Evolutionary conservation across 805 yeast genomes (phyloP).

Genomic region (Hanseniaspora pseudoguilliermondii): DNA sequence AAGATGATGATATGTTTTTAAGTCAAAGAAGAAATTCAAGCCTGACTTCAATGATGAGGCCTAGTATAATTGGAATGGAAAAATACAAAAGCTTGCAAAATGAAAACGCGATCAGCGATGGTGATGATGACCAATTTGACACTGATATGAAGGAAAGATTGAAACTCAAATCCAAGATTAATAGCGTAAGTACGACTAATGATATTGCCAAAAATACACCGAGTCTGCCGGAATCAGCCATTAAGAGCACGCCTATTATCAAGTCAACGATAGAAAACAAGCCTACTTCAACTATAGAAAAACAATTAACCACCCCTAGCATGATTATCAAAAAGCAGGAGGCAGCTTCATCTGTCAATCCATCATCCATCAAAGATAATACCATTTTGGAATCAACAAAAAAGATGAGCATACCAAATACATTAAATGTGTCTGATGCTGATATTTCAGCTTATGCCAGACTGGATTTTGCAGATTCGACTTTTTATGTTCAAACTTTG

Average conservation of each 20-base stretch:
- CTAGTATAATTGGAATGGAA: background rate
- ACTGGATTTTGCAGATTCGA: conserved; percentile 80
- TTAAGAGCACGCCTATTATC: background rate
- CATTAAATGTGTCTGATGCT: conserved; percentile 15
- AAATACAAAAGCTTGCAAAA: conserved; percentile 7
- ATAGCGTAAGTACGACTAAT: background rate
- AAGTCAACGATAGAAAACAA: background rate
- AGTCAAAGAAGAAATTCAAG: conserved; percentile 17
- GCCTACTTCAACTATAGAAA: background rate
- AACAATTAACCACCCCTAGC: conserved; percentile 7
- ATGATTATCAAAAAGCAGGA: conserved; percentile 5
- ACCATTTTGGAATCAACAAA: conserved; percentile 8
- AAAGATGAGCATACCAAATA: background rate
- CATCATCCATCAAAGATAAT: conserved; percentile 6
- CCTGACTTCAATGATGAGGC: conserved; percentile 12
- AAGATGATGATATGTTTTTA: conserved; percentile 23
- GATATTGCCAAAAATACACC: background rate
- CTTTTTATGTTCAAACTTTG: conserved; percentile 90
- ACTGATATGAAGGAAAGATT: background rate
- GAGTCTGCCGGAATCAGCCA: background rate
- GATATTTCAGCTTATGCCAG: conserved; percentile 47
- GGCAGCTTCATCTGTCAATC: conserved; percentile 3
- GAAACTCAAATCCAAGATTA: background rate
- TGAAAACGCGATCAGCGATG: conserved; percentile 12
- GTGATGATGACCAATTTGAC: conserved; percentile 14